Evolutionary conservation across 352 stramenopile genomes (phyloP).

Genomic region (Blastocystis sp.): DNA sequence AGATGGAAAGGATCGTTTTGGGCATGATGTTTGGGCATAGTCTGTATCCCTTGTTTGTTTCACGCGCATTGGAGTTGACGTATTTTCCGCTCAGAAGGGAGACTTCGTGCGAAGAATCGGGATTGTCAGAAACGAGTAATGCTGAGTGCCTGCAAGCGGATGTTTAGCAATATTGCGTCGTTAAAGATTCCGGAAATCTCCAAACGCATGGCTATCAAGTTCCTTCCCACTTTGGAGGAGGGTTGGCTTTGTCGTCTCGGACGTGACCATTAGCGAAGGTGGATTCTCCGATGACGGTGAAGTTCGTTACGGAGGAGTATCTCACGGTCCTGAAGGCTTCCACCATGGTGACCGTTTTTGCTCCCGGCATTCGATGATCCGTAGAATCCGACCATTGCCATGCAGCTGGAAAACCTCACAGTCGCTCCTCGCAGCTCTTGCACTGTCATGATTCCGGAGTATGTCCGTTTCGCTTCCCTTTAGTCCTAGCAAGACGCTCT

Average conservation of each 20-base stretch:
- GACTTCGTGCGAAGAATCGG: not conserved
- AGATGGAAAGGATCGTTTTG: slow-evolving; percentile 73
- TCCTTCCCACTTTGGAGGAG: slow-evolving; percentile 2
- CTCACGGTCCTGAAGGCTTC: slow-evolving; percentile 59
- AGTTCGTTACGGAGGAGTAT: slow-evolving; percentile 64
- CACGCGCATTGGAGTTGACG: too few relatives aligned
- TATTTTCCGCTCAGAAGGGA: too few relatives aligned
- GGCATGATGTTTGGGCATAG: slow-evolving; percentile 59
- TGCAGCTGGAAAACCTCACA: slow-evolving; percentile 60
- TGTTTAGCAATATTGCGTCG: slow-evolving; percentile 36
- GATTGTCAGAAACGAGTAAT: slow-evolving; percentile 7
- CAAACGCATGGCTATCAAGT: slow-evolving; percentile 62
- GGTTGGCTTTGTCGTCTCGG: not conserved
- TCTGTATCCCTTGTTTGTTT: slow-evolving; percentile 54
- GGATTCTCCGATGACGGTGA: slow-evolving; percentile 46
- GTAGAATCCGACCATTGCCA: slow-evolving; percentile 38
- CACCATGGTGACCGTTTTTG: slow-evolving; percentile 39
- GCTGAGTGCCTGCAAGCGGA: slow-evolving; percentile 29
- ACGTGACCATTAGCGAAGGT: not conserved
- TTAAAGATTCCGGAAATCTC: slow-evolving; percentile 69
- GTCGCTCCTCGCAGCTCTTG: slow-evolving; percentile 33
- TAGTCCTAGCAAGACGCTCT: slow-evolving; percentile 10
- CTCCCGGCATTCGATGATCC: not conserved
- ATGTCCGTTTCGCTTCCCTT: not conserved
- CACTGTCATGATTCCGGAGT: slow-evolving; percentile 68